phyloP scores from a whole-genome alignment of 225 moss, liverwort and hornwort genomes.

The Pseudoscleropodium purum region DNA sequence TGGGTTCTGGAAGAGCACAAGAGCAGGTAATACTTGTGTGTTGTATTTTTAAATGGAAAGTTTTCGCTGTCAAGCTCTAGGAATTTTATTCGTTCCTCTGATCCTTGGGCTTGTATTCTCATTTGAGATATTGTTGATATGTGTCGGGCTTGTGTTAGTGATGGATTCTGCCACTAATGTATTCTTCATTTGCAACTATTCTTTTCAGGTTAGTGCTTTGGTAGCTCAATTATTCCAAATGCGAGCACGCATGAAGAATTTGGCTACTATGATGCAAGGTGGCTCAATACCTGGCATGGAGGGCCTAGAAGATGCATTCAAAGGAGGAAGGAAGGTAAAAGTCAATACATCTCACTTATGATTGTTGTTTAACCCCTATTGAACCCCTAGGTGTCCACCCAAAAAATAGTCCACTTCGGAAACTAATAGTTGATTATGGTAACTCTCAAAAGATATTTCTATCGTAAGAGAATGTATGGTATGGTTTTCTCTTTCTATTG shows the following conservation, averaged over 20 bases:
- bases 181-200: neutral
- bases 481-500: neutral
- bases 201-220: conserved; percentile 78
- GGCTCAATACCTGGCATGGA: conserved; percentile 67
- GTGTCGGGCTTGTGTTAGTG: neutral
- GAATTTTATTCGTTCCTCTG: neutral
- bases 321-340: conserved; percentile 41
- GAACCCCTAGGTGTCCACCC: neutral
- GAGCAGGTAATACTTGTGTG: conserved; percentile 41
- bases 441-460: neutral
- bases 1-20: conserved; percentile 87
- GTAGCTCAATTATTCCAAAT: conserved; percentile 94
- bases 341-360: neutral
- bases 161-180: neutral
- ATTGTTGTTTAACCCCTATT: neutral
- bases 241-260: conserved; percentile 92
- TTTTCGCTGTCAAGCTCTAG: neutral
- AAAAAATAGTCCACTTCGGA: neutral
- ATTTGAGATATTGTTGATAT: neutral
- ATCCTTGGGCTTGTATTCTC: neutral
- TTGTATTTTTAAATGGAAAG: neutral
- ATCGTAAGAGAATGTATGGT: neutral
- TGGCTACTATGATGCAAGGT: conserved; percentile 85
- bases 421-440: neutral
- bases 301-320: conserved; percentile 45